Evolutionary conservation across 305 asterid genomes (phyloP).

Genomic region (Solanum hybrid): DNA sequence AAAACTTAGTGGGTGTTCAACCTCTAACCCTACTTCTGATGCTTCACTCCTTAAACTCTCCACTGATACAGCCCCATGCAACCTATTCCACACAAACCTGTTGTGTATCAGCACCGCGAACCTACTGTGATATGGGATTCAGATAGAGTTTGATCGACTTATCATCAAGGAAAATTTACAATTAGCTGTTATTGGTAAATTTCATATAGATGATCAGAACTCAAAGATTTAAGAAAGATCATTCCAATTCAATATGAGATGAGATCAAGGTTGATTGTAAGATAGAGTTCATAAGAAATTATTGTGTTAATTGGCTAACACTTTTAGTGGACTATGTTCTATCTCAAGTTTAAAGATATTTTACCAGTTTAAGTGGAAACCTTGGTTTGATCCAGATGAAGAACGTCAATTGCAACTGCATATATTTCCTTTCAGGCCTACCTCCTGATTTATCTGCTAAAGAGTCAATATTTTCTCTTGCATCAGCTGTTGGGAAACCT

Average conservation of each 20-base stretch:
- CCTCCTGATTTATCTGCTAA: neutral
- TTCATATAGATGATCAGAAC: no score
- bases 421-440: neutral
- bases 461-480: neutral
- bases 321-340: neutral
- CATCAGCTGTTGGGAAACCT: neutral
- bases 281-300: neutral
- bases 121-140: neutral
- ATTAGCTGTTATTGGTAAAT: no score
- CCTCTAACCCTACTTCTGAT: neutral
- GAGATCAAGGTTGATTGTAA: neutral
- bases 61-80: neutral
- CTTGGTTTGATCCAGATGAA: neutral
- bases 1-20: neutral
- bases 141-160: neutral
- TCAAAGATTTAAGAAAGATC: no score
- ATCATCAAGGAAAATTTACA: no score
- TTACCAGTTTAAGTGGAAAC: neutral
- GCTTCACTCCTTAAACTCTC: neutral
- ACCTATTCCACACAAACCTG: neutral
- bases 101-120: neutral
- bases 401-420: neutral
- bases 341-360: neutral
- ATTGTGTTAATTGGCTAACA: neutral
- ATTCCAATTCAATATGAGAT: no score